phyloP scores from a whole-genome alignment of 169 alveolate species.

The Plasmodium adleri region DNA sequence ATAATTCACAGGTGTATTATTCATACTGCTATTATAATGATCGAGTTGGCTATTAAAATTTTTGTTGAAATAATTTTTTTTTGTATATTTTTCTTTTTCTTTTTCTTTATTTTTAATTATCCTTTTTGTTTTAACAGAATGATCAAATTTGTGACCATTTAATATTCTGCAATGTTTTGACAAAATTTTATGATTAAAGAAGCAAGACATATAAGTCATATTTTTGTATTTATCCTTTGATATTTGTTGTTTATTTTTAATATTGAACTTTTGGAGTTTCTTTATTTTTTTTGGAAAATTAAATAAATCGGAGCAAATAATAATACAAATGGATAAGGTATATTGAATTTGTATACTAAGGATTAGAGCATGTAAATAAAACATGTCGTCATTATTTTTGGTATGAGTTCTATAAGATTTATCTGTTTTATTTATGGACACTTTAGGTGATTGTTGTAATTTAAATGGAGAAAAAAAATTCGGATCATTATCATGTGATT shows the following conservation, averaged over 20 bases:
- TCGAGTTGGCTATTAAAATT: background rate
- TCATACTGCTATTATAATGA: background rate
- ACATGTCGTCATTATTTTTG: slow-evolving; percentile 57
- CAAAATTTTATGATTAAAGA: slow-evolving; percentile 49
- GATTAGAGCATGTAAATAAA: slow-evolving; percentile 52
- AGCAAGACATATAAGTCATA: background rate
- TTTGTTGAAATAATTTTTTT: background rate
- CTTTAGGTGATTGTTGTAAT: no score
- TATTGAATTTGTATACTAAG: slow-evolving; percentile 74
- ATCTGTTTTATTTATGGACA: no score
- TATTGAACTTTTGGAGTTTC: slow-evolving; percentile 12
- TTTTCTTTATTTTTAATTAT: background rate
- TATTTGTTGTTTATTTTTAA: slow-evolving; percentile 14
- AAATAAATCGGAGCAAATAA: slow-evolving; percentile 57
- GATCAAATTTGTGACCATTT: slow-evolving; percentile 16
- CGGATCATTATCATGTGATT: no score
- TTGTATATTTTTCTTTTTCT: background rate
- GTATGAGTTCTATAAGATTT: background rate
- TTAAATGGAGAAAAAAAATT: no score
- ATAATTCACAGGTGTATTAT: no score
- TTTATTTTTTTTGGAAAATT: slow-evolving; percentile 40
- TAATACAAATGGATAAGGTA: slow-evolving; percentile 53
- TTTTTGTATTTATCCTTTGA: background rate
- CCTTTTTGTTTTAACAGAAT: no score
- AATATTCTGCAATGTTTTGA: slow-evolving; percentile 54